Conservation (phyloP, 306 rosid genomes). For the Acacia confusa region DNA sequence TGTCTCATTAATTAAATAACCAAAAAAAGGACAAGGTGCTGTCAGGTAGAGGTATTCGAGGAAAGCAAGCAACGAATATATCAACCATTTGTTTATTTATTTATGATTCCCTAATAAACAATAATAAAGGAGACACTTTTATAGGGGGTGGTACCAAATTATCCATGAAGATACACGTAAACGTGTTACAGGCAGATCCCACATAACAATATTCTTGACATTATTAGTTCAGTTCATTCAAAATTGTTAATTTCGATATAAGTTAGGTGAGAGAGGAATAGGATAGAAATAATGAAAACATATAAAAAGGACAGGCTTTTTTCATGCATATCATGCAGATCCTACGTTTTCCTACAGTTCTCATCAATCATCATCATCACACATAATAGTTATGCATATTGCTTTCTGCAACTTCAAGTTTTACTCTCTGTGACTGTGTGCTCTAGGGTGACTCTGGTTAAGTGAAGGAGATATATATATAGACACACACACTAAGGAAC, state of each 20-base stretch:
- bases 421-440: not conserved
- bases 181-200: not conserved
- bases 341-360: slow-evolving; percentile 38
- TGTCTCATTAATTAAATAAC: slow-evolving; percentile 6
- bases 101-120: slow-evolving; percentile 16
- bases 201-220: not conserved
- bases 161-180: not conserved
- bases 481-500: not conserved
- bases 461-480: not conserved
- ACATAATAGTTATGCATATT: not conserved
- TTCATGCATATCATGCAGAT: slow-evolving; percentile 60
- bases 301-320: slow-evolving; percentile 18
- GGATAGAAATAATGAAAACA: slow-evolving; percentile 12
- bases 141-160: not conserved
- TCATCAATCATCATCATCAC: not conserved
- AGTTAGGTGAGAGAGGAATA: slow-evolving; percentile 23
- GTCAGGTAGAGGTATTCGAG: slow-evolving; percentile 40
- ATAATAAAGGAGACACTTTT: slow-evolving; percentile 29
- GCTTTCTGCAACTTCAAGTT: not conserved
- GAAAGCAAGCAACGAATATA: slow-evolving; percentile 90
- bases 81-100: slow-evolving; percentile 33
- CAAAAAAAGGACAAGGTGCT: slow-evolving; percentile 28
- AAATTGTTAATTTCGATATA: not conserved
- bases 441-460: not conserved
- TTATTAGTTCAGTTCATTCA: not conserved